Evolutionary conservation across 2,329 filamentous ascomycete genomes (phyloP), one percentile per base, ranked within the genome.

Genomic region (Colletotrichum sp.): DNA sequence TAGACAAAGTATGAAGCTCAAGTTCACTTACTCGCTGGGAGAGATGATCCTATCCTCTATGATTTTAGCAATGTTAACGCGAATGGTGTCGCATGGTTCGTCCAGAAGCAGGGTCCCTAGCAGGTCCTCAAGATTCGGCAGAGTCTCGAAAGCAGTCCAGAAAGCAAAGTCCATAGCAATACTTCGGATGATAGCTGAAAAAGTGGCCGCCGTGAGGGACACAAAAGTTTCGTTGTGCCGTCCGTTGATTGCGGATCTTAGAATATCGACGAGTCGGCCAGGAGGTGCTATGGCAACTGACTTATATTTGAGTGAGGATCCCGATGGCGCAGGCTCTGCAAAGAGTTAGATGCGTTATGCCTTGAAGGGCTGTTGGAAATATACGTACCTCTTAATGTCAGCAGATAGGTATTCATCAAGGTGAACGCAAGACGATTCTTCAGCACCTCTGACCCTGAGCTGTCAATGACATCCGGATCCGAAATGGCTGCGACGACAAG

Each of bases 381-480:
- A 3, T 25, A 77, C 82, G 77, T 86, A 89, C 91, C 90, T 83
- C 87, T 87, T 25, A 94, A 83, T 44, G 92, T 88, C 57, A 87
- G 81, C 19, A 90, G 82, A 64, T 94, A 86, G 76, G 88, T 90
- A 70, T 92, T 88, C 27, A 94, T 84, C n/a, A 93, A 84, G 72
- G 87, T 86, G 55, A 87, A 85, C 13, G 88, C 87, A 71, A 93
- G 87, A 32, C 85, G 82, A 32, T 89, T 85, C 76, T 86, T 88
- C 64, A 91, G 80, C 48, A 85, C 82, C 68, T 85, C 85, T 64
- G 83, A 86, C 12, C 83, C 39, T 44, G 69, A 71, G 36, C 61
- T 71, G 15, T 52, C 72, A 11, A 76, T 68, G 19, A 77, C 60
- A 11, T 71, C 66, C 6, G 67, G 22, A 25, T 78, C 77, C 11